Conservation (phyloP, 2,329 filamentous ascomycete species). For the Venturia effusa region DNA sequence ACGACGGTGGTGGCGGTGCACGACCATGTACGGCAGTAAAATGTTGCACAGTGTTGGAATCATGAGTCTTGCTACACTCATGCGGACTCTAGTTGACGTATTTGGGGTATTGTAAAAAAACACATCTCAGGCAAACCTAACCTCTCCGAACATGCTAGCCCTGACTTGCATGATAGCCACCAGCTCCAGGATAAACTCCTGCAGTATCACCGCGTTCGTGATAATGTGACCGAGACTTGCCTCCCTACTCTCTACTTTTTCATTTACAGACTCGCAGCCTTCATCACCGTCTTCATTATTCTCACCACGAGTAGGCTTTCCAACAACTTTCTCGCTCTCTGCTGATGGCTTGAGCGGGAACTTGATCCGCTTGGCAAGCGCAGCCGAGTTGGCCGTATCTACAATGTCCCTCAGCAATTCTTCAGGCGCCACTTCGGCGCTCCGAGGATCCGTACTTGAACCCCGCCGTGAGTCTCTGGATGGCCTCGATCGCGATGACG, state of each 20-base stretch:
- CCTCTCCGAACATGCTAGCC: conserved; percentile 37
- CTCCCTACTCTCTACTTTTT: conserved; percentile 19
- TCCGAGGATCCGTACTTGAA: neutral
- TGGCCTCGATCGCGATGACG: neutral
- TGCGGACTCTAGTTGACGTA: neutral
- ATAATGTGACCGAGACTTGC: conserved; percentile 38
- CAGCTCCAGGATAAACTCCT: conserved; percentile 39
- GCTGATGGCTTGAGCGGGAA: conserved; percentile 17
- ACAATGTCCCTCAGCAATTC: conserved; percentile 11
- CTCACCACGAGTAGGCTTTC: neutral
- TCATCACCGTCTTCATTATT: conserved; percentile 12
- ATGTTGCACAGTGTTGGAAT: too few relatives aligned
- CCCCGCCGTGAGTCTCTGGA: neutral
- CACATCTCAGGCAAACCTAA: conserved; percentile 22
- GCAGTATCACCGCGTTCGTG: conserved; percentile 39
- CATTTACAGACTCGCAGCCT: conserved; percentile 18
- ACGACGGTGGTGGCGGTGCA: too few relatives aligned
- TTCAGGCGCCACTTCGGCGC: neutral
- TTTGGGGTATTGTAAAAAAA: neutral
- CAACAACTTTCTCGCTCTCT: neutral
- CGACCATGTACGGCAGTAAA: too few relatives aligned
- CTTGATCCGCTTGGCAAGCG: conserved; percentile 25
- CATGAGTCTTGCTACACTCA: neutral
- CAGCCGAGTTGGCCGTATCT: conserved; percentile 16
- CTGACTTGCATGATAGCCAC: conserved; percentile 37